phyloP scores from a whole-genome alignment of 345 rosid species.

The Odontarrhena argentea region DNA sequence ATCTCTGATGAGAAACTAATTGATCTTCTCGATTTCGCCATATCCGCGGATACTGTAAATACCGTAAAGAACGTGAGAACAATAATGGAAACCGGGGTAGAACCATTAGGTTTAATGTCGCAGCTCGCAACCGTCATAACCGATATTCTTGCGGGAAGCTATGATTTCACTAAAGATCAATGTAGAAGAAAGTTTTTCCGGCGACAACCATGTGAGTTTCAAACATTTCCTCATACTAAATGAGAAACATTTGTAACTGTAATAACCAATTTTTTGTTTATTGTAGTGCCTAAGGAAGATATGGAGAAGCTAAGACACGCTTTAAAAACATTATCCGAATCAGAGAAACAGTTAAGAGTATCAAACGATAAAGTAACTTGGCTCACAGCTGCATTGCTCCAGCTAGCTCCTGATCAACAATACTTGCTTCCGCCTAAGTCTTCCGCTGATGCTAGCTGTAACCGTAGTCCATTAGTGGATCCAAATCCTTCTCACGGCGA shows the following conservation, averaged over 20 bases:
- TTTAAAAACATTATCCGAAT: slow-evolving; percentile 88
- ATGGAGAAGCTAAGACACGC: slow-evolving; percentile 97
- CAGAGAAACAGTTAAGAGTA: slow-evolving; percentile 92
- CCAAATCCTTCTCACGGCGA: not conserved
- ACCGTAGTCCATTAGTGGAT: slow-evolving; percentile 46
- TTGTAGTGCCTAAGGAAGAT: slow-evolving; percentile 83
- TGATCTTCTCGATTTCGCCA: slow-evolving; percentile 97
- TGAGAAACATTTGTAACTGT: not conserved
- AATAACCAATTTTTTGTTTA: slow-evolving; percentile 4
- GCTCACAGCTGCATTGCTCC: slow-evolving; percentile 97
- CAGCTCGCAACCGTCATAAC: slow-evolving; percentile 98
- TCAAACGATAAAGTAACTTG: slow-evolving; percentile 91
- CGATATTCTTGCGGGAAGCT: slow-evolving; percentile 91
- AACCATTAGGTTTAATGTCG: slow-evolving; percentile 95
- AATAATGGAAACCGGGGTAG: slow-evolving; percentile 94
- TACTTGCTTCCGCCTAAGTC: slow-evolving; percentile 61
- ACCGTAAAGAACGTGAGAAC: slow-evolving; percentile 88
- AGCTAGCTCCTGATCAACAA: slow-evolving; percentile 97
- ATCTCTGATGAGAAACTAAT: slow-evolving; percentile 94
- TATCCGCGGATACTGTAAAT: slow-evolving; percentile 98
- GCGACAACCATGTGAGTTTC: slow-evolving; percentile 70
- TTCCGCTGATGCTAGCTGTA: slow-evolving; percentile 67
- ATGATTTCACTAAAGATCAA: slow-evolving; percentile 76
- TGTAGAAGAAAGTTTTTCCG: slow-evolving; percentile 77
- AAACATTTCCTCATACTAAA: not conserved